Evolutionary conservation across 495 filamentous ascomycete species (phyloP), one percentile per base, ranked within the genome.

Genomic region (Aspergillus egyptiacus): DNA sequence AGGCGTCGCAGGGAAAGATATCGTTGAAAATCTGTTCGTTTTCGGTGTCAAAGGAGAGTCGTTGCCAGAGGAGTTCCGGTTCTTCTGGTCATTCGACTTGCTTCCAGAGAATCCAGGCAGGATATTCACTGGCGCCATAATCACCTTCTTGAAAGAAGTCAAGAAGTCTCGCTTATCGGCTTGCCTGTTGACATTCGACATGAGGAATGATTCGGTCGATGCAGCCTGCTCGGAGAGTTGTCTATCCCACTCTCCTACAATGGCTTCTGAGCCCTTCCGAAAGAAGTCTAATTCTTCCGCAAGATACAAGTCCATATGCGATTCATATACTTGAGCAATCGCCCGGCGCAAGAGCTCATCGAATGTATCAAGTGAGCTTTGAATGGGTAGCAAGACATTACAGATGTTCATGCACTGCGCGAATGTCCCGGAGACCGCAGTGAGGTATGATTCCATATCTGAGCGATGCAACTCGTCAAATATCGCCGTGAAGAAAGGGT

Each of bases 81-180:
- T 61, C 44, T 67, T 72, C 32, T 55, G 8, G 23, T 62, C 75
- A 43, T 58, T 72, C 18, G 64, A 31, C 57, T 79, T 68, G 55
- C 73, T 77, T 20, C 68, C 59, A 7, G 79, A 80, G 39, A 84
- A 78, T 19, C 78, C 75, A 3, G 88, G 89, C 3, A 97, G 68
- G 19, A 91, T 89, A 39, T 88, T 93, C 23, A 97, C 91, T 18
- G 94, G 94, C 82, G 95, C 89, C 87, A 97, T 95, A 54, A 99
- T 88, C 8, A 99, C 93, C 60, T 99, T 97, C 65, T 89, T 96
- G 73, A 99, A 99, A 1, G 90, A 94, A 14, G 81, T 91, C 55
- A 99, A 61, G 59, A 99, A 99, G 64, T 99, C 94, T 35, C 84
- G 82, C 65, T 99, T 99, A 60, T 93, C 94, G 2, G 87, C 91